These are phyloP conservation scores for Argentina anserina DNA, from an alignment of 306 rosid genomes.

Conservation along the genomic window DNA sequence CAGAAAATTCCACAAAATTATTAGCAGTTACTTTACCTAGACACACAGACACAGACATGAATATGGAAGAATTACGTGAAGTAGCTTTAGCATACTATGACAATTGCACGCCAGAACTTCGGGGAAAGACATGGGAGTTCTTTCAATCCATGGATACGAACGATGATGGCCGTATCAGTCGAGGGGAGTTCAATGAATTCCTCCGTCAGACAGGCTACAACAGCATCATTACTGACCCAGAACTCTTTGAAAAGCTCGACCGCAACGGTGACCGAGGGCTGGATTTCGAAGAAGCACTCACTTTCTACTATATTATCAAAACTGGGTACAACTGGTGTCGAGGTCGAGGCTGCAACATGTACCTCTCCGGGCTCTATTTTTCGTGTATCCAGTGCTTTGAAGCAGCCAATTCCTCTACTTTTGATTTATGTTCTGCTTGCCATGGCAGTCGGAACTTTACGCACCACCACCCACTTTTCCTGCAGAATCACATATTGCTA, in stretches of 20 bases:
- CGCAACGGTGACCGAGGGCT: neutral
- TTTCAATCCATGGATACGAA: neutral
- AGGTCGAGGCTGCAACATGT: neutral
- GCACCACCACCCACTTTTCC: neutral
- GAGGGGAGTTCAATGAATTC: neutral
- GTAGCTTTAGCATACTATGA: conserved; percentile 7
- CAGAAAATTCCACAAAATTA: too few relatives aligned
- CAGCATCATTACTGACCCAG: neutral
- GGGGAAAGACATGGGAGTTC: neutral
- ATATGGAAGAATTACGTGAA: conserved; percentile 6
- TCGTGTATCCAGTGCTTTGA: neutral
- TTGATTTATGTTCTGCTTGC: neutral
- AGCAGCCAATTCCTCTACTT: neutral
- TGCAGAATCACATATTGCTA: neutral
- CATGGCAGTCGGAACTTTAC: neutral
- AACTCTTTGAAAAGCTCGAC: neutral
- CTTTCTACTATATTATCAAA: neutral
- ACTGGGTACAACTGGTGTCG: neutral
- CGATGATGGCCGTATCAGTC: neutral
- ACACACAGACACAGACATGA: neutral
- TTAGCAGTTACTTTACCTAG: neutral
- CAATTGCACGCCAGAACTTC: neutral
- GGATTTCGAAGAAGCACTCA: neutral
- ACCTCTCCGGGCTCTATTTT: neutral
- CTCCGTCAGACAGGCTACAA: neutral